These are phyloP conservation scores for Citrus sinensis DNA, from an alignment of 345 rosid species.

Conservation along the genomic window DNA sequence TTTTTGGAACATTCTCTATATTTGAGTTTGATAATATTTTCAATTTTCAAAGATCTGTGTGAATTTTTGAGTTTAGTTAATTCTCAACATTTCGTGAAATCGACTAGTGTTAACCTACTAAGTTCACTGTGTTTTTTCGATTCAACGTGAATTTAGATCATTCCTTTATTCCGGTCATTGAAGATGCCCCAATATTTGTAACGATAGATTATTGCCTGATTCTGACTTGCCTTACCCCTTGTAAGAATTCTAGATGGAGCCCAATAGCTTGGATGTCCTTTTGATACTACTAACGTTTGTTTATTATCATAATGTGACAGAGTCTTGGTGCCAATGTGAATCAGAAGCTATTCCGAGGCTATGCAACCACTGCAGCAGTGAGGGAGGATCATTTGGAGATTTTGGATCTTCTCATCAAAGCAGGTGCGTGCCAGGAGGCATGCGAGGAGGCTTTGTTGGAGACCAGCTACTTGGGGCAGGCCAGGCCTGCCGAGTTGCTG, in stretches of 20 bases:
- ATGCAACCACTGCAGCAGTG: conserved; percentile 57
- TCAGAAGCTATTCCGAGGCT: conserved; percentile 59
- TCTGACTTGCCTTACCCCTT: too few species aligned
- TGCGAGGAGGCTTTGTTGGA: conserved; percentile 71
- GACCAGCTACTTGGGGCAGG: conserved; percentile 51
- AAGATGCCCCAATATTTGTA: background rate
- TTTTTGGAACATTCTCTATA: too few species aligned
- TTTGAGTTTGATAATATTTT: too few species aligned
- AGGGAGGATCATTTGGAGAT: conserved; percentile 49
- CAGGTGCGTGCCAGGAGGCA: conserved; percentile 51
- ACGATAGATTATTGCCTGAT: background rate
- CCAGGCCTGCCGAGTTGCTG: conserved; percentile 33
- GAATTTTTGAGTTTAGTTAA: too few species aligned
- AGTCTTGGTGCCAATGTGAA: conserved; percentile 54
- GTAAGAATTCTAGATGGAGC: too few species aligned
- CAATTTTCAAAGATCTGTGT: accelerated
- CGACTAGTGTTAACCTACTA: too few species aligned
- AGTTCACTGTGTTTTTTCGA: too few species aligned
- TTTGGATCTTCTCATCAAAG: conserved; percentile 41
- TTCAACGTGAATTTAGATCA: too few species aligned
- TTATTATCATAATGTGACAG: conserved; percentile 26
- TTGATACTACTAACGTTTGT: background rate
- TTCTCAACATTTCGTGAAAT: accelerated
- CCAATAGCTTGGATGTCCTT: too few species aligned
- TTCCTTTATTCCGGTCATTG: background rate